phyloP scores from a whole-genome alignment of 768 basidiomycete genomes.

The Termitomyces sp. region DNA sequence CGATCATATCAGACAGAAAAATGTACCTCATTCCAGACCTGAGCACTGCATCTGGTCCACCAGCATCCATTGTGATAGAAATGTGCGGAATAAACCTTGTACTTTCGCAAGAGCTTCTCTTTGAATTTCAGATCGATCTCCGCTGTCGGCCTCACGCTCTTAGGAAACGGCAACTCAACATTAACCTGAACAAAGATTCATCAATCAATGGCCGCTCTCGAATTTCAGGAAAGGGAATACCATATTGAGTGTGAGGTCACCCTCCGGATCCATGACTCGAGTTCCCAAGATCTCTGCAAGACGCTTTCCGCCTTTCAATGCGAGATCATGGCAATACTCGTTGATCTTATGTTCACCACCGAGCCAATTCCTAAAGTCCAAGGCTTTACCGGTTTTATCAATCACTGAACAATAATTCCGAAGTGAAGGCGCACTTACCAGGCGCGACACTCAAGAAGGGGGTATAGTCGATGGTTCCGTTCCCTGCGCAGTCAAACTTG shows the following conservation, averaged over 20 bases:
- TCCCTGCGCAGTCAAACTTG: conserved; percentile 34
- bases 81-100: conserved; percentile 30
- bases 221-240: conserved; percentile 29
- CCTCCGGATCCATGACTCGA: conserved; percentile 54
- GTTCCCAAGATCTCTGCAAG: conserved; percentile 68
- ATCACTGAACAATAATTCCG: neutral
- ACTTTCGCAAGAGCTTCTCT: conserved; percentile 26
- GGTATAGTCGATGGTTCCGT: conserved; percentile 49
- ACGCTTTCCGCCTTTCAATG: conserved; percentile 59
- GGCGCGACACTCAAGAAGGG: conserved; percentile 45
- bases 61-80: conserved; percentile 37
- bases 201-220: neutral
- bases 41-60: conserved; percentile 46
- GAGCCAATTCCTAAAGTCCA: conserved; percentile 74
- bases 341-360: conserved; percentile 81
- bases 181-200: conserved; percentile 26
- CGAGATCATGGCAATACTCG: conserved; percentile 69
- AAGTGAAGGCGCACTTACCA: conserved; percentile 31
- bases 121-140: conserved; percentile 24
- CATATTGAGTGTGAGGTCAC: conserved; percentile 72
- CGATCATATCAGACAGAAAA: neutral
- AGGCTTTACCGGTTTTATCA: conserved; percentile 36
- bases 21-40: conserved; percentile 43
- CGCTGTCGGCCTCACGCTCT: conserved; percentile 13
- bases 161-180: conserved; percentile 37